Base-by-base conservation (phyloP, 176 grass and related monocot genomes). In the Phyllostachys edulis region DNA sequence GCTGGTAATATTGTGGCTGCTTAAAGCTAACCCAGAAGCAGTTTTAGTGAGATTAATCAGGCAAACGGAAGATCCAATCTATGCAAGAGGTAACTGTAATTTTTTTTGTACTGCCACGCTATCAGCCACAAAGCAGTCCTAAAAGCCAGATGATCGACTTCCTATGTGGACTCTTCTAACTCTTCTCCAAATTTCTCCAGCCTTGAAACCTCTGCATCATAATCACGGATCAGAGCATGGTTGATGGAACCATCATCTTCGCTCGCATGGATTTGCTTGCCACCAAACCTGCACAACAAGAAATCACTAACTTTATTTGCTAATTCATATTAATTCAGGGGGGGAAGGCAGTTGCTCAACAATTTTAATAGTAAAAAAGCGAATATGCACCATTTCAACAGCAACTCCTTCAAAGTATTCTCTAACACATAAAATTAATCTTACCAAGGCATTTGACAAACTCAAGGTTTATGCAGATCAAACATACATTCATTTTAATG, bases 211-310 rank as follows among this genome's bases (percentile, higher is more conserved):
- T 99, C 96, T 12, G 84, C 96, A 63, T 99, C 93, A 10, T 92
- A 85, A 87, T 99, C 96, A 85, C 96, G 93, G 38, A 96, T 85
- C 63, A 71, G 83, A 34, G 91, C 75, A 84, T 99, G 96, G 71
- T 99, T 99, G 13, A 99, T 20, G 2, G 83, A 85, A 36, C 93
- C 96, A 26, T 99, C 93, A 64, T 99, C 96, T 80, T 94, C 93
- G 1, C 88, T 92, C 7, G 93, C 96, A 8, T 89, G 89, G 42
- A 96, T 87, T 83, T 92, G 91, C 60, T 41, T 90, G 14, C 96
- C 93, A 44, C 69, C 96, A 84, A 99, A 99, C 96, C 96, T 99
- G 85, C 71, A 72, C 26, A 36, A 47, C 6, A 85, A 87, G 14
- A 63, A 86, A 55, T 38, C 12, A 29, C 82, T 61, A 4, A 16